These are phyloP conservation scores for Phytophthora sp. DNA, from an alignment of 352 stramenopile genomes.

Conservation along the genomic window DNA sequence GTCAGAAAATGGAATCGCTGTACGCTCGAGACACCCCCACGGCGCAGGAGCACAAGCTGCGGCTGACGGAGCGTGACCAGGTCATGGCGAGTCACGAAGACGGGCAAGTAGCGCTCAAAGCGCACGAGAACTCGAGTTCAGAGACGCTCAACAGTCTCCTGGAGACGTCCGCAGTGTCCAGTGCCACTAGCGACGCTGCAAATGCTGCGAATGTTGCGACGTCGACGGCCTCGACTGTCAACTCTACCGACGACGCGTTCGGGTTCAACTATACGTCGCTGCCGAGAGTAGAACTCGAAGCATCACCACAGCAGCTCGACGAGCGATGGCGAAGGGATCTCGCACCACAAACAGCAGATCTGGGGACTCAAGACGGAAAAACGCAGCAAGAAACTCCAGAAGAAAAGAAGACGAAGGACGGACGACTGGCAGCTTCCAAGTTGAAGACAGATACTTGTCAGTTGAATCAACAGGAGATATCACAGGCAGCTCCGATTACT, in stretches of 20 bases:
- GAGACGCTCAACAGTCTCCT: slow-evolving; percentile 18
- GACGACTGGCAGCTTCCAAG: slow-evolving; percentile 13
- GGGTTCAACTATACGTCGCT: slow-evolving; percentile 33
- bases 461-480: too few relatives aligned
- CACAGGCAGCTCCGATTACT: neutral
- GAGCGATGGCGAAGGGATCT: slow-evolving; percentile 22
- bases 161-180: slow-evolving; percentile 15
- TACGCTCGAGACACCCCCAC: slow-evolving; percentile 42
- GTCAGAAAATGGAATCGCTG: slow-evolving; percentile 50
- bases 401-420: slow-evolving; percentile 26
- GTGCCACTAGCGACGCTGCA: neutral
- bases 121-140: neutral
- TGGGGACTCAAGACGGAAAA: slow-evolving; percentile 8
- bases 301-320: too few relatives aligned
- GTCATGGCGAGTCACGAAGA: slow-evolving; percentile 14
- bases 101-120: slow-evolving; percentile 15
- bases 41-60: slow-evolving; percentile 28
- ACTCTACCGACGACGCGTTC: slow-evolving; percentile 29
- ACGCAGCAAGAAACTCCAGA: slow-evolving; percentile 4
- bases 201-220: neutral
- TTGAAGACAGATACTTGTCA: slow-evolving; percentile 17
- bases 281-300: slow-evolving; percentile 26
- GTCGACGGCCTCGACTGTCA: slow-evolving; percentile 6
- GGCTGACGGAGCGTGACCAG: slow-evolving; percentile 12
- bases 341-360: neutral